A percentile compares a stretch with the other conserved stretches of the same genome.
Conservation (phyloP, 202 grass and related monocot species). For the Schoenoplectus tabernaemontani region DNA sequence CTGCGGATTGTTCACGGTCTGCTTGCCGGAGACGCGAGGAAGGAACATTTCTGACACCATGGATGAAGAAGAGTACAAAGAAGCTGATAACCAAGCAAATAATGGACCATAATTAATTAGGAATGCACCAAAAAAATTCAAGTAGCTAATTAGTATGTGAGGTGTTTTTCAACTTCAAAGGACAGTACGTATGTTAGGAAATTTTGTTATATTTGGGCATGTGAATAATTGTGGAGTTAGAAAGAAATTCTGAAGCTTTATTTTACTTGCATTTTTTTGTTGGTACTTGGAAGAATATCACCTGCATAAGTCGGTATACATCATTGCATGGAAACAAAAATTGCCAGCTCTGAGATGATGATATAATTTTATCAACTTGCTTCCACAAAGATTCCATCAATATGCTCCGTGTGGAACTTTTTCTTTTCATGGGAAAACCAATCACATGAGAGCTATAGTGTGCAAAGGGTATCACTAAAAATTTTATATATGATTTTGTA, state of each 20-base stretch:
- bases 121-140: not conserved
- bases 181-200: not conserved
- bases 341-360: not conserved
- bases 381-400: not conserved
- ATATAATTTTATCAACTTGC: not conserved
- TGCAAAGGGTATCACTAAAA: not conserved
- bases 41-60: slow-evolving; percentile 76
- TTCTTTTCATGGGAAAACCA: not conserved
- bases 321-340: not conserved
- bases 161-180: not conserved
- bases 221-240: not conserved
- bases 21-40: slow-evolving; percentile 77
- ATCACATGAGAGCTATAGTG: not conserved
- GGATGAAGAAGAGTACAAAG: slow-evolving; percentile 74
- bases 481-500: not conserved
- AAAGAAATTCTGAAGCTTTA: not conserved
- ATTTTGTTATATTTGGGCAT: not conserved
- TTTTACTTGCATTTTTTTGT: not conserved
- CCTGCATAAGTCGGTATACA: too few species aligned
- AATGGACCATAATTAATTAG: not conserved
- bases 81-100: not conserved
- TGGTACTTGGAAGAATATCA: not conserved
- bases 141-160: not conserved
- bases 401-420: not conserved
- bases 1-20: slow-evolving; percentile 40